Percentiles rank a stretch among this genome's conserved stretches.
These are phyloP conservation scores for Scleroderma citrinum DNA, from an alignment of 768 basidiomycete genomes.

Conservation along the genomic window DNA sequence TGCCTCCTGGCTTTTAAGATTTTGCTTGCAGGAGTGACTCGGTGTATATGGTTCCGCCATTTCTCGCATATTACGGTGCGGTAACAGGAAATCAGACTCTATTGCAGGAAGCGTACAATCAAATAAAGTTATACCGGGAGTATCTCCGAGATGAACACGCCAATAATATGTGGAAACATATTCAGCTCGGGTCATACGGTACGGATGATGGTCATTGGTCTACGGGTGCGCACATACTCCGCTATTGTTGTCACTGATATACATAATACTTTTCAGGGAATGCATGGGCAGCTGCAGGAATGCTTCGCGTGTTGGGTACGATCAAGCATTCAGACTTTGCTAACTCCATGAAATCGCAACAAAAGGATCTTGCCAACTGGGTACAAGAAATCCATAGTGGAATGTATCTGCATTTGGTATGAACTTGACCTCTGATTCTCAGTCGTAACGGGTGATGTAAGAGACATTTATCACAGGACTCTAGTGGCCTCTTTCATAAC, in stretches of 20 bases:
- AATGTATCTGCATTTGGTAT: constrained; percentile 57
- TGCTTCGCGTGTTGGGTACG: constrained; percentile 75
- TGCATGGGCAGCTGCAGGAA: constrained; percentile 86
- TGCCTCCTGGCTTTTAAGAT: not conserved
- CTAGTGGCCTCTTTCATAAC: constrained; percentile 48
- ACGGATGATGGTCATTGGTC: constrained; percentile 74
- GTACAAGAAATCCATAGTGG: constrained; percentile 65
- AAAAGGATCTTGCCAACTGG: constrained; percentile 59
- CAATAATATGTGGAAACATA: constrained; percentile 69
- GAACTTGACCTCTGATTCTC: constrained; percentile 13
- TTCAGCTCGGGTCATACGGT: constrained; percentile 47
- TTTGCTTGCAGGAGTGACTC: constrained; percentile 59
- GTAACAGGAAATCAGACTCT: constrained; percentile 51
- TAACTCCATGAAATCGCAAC: constrained; percentile 42
- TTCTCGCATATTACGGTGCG: constrained; percentile 80
- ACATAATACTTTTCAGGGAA: constrained; percentile 46
- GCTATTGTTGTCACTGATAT: not conserved
- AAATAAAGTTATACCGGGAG: constrained; percentile 65
- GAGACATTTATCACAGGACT: not conserved
- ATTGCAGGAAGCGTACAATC: constrained; percentile 59
- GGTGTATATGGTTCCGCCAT: constrained; percentile 83
- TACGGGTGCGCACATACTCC: constrained; percentile 44
- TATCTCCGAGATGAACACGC: constrained; percentile 50
- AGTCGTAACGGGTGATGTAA: not conserved
- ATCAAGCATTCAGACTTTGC: constrained; percentile 58